phyloP scores from a whole-genome alignment of 2,329 filamentous ascomycete species.

The Rutstroemia sp. region DNA sequence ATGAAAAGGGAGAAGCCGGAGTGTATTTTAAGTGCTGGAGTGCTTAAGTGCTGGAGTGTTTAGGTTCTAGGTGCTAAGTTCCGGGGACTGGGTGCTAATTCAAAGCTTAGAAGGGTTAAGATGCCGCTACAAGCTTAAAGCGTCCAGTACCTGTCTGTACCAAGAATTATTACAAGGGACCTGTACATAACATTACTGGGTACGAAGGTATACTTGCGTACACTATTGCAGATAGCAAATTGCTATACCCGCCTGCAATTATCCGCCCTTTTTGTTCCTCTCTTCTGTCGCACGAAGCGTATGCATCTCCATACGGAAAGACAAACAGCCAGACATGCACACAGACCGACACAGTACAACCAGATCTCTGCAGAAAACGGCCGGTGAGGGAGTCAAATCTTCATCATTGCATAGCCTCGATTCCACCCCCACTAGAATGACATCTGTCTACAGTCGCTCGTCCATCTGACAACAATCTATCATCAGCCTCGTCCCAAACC shows the following conservation, averaged over 20 bases:
- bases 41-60: no score
- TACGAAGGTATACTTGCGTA: no score
- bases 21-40: no score
- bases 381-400: neutral
- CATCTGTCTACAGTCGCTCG: neutral
- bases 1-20: neutral
- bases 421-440: neutral
- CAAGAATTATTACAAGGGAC: neutral
- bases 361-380: neutral
- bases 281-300: no score
- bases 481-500: neutral
- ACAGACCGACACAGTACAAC: neutral
- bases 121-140: no score
- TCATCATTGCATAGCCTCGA: conserved; percentile 3
- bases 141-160: neutral
- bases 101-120: neutral
- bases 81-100: neutral
- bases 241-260: no score
- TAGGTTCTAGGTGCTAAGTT: no score
- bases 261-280: no score
- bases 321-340: no score
- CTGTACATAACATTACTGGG: no score
- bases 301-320: no score
- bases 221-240: no score
- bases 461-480: neutral